Evolutionary conservation across 2,329 filamentous ascomycete genomes (phyloP), one percentile per base, ranked within the genome.

Genomic region (Teratosphaeria gauchensis): DNA sequence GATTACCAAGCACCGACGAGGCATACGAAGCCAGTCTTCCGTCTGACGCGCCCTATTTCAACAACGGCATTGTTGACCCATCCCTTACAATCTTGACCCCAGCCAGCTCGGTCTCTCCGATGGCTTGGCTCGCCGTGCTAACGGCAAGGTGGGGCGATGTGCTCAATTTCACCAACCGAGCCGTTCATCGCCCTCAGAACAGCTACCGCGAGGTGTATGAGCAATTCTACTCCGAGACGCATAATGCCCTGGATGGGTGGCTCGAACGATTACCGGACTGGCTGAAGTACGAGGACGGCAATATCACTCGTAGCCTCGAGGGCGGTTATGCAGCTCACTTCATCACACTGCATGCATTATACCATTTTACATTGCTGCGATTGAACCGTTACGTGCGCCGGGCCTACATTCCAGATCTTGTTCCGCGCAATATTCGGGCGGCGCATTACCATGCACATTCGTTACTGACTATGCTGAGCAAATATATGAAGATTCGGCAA

Each of bases 121-220:
- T 86, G 75, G 83, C 81, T 1, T 82, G 84, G 65, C 71, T 87
- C 31, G 80, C 85, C 56, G 77, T 86, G 57, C 80, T 88, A 53
- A 77, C 83, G 16, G 80, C 84, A 19, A 78, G 88, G 7, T 89
- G 84, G 84, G 83, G 81, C 6, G 83, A 85, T 55, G 81, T 86
- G 1, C 79, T 84, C 66, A 78, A 82, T 14, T 81, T 82, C 54
- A 80, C 84, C 16, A 82, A 83, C 64, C 79, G 82, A 52, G 71
- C 78, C 24, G 73, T 77, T 3, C 74, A 80, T 60, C 73, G 76
- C 21, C 73, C 76, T 1, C 64, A 74, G 6, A 67, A 71, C 24
- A 66, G 72, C n/a, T 79, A 81, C 60, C 72, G 69, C 65, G 74
- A 69, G 58, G 69, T 72, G 6, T 80, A 80, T 60, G 78, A 82